These are phyloP conservation scores for Skeletonema marinoi DNA, from an alignment of 108 stramenopile species.

Conservation along the genomic window DNA sequence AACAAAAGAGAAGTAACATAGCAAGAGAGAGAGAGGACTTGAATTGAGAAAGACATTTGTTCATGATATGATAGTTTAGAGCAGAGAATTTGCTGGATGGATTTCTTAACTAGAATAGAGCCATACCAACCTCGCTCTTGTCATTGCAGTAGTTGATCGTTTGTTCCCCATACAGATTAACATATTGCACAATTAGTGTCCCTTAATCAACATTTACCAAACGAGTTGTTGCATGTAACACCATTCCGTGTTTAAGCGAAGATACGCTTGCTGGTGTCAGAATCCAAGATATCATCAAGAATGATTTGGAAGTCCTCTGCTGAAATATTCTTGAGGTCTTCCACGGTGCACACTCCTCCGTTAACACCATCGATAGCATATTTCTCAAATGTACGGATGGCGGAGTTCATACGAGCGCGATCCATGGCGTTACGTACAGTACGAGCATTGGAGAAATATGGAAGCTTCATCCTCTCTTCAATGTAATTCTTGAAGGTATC, in stretches of 20 bases:
- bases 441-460: constrained; percentile 98
- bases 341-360: constrained; percentile 75
- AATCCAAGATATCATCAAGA: constrained; percentile 91
- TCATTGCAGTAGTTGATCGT: not conserved
- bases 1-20: too few species aligned
- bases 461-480: constrained; percentile 90
- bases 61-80: not conserved
- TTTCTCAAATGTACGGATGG: constrained; percentile 94
- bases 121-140: not conserved
- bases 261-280: constrained; percentile 88
- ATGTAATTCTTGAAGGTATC: constrained; percentile 92
- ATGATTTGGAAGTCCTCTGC: constrained; percentile 93
- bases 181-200: not conserved
- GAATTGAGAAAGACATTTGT: not conserved
- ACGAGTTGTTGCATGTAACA: not conserved
- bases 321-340: constrained; percentile 86
- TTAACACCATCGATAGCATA: constrained; percentile 87
- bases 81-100: not conserved
- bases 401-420: constrained; percentile 96
- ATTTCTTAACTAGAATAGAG: not conserved
- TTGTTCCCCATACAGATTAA: not conserved
- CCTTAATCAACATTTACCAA: not conserved
- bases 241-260: constrained; percentile 68
- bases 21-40: too few species aligned
- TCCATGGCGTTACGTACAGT: constrained; percentile 99